Evolutionary conservation across 2,329 filamentous ascomycete species (phyloP), one percentile per base, ranked within the genome.

Genomic region (Parascedosporium putredinis): DNA sequence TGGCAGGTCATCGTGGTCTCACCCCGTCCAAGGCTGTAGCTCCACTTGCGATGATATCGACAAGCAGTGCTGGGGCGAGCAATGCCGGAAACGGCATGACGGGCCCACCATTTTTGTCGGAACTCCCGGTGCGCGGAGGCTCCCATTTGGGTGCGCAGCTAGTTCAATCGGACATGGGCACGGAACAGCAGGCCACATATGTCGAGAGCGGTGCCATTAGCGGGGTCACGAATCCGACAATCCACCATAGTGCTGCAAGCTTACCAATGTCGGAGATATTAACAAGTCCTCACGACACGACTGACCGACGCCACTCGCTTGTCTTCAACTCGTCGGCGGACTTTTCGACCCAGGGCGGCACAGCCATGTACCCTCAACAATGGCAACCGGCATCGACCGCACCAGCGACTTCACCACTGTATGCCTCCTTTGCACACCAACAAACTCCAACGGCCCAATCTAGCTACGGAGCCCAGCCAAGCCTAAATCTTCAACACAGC

Each of bases 261-360:
- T 60, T 77, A 8, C 57, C 67, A 2, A 59, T 78, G 18, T 62
- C 64, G 18, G 73, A 76, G 31, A 64, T 76, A 54, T 69, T 74
- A 5, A 55, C 70, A 1, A 66, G 62, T 33, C 60, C 70, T 2
- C 72, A 76, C 48, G 70, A 73, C 33, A n/a, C 34, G 33, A 55
- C 64, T 1, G 68, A 68, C 53, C 66, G 74, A 25, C 68, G 74
- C 16, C 62, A 73, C 0, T 74, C 74, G 0, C 58, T 67, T 2
- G 63, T 75, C 14, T 71, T 67, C 55, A 60, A 57, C 27, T 59
- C 67, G 0, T 58, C 63, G 1, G 64, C 68, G 25, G 74, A 78
- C n/a, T 77, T 74, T 42, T 56, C 62, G 22, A 67, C 61, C 31
- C 62, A 71, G 3, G 60, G 67, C 5, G 58, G 59, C 14, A 60